Conservation (phyloP, 441 rosid genomes). For the Euphorbia schlechtendalii region DNA sequence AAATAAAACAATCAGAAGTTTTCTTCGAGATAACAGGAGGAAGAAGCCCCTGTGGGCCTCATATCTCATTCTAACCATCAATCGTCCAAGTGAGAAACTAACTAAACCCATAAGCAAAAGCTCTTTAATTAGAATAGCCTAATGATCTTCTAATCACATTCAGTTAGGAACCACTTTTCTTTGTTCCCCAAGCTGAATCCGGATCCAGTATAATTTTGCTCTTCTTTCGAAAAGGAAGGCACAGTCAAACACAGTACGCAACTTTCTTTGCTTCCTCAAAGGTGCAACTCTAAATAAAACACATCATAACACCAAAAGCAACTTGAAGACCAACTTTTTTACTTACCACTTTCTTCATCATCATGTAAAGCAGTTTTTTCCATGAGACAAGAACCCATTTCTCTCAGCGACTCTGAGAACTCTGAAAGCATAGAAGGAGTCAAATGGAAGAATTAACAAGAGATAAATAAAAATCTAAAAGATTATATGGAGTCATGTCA, state of each 20-base stretch:
- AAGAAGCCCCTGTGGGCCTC: background rate
- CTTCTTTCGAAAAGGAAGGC: background rate
- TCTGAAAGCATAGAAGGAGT: slow-evolving; percentile 39
- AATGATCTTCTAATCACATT: background rate
- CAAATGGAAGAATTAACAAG: slow-evolving; percentile 7
- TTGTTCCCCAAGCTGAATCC: background rate
- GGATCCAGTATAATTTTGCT: background rate
- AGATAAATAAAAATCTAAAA: background rate
- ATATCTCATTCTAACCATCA: background rate
- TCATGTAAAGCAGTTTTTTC: slow-evolving; percentile 62
- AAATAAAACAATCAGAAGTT: background rate
- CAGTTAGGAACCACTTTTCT: slow-evolving; percentile 1
- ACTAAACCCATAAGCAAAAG: background rate
- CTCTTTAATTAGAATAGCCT: background rate
- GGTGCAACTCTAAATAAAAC: background rate
- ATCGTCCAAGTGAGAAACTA: background rate
- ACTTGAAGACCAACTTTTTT: background rate
- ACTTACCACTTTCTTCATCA: slow-evolving; percentile 69
- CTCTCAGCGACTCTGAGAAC: slow-evolving; percentile 90
- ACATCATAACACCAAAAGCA: slow-evolving; percentile 4
- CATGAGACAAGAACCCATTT: slow-evolving; percentile 85
- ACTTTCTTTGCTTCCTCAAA: background rate
- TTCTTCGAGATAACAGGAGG: background rate
- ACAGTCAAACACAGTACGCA: background rate
- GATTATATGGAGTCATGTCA: background rate